Evolutionary conservation across 495 filamentous ascomycete species (phyloP).

Genomic region (Neurospora sp.): DNA sequence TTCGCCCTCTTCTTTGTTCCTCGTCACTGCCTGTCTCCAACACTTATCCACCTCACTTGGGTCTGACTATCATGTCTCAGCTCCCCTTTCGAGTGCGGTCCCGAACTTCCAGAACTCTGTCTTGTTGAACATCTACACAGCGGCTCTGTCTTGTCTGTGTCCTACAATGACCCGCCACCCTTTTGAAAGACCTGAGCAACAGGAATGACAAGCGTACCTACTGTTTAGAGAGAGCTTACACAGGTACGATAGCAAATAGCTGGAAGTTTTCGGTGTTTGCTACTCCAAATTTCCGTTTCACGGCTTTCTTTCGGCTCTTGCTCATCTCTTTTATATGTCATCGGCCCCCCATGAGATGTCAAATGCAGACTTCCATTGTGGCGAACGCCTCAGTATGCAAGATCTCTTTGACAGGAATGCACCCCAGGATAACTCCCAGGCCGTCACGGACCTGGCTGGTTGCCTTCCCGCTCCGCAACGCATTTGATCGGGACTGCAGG

Average conservation of each 20-base stretch:
- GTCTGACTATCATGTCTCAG: neutral
- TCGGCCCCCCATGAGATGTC: neutral
- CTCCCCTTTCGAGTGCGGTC: neutral
- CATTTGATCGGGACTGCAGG: neutral
- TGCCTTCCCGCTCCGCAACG: neutral
- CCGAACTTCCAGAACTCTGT: neutral
- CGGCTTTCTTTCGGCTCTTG: neutral
- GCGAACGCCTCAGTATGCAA: neutral
- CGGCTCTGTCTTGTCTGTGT: neutral
- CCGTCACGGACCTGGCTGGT: neutral
- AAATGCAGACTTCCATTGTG: neutral
- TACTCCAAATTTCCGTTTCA: neutral
- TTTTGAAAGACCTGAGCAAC: neutral
- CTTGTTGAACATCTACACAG: neutral
- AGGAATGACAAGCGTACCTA: neutral
- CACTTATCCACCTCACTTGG: neutral
- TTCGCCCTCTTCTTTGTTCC: neutral
- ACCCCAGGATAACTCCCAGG: neutral
- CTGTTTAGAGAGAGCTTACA: neutral
- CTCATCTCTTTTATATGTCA: neutral
- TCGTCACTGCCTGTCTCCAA: neutral
- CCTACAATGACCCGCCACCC: neutral
- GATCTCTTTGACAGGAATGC: neutral
- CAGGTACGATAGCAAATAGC: neutral
- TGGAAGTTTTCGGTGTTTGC: neutral